These are phyloP conservation scores for Saprolegnia diclina DNA, from an alignment of 352 stramenopile species.

Conservation along the genomic window DNA sequence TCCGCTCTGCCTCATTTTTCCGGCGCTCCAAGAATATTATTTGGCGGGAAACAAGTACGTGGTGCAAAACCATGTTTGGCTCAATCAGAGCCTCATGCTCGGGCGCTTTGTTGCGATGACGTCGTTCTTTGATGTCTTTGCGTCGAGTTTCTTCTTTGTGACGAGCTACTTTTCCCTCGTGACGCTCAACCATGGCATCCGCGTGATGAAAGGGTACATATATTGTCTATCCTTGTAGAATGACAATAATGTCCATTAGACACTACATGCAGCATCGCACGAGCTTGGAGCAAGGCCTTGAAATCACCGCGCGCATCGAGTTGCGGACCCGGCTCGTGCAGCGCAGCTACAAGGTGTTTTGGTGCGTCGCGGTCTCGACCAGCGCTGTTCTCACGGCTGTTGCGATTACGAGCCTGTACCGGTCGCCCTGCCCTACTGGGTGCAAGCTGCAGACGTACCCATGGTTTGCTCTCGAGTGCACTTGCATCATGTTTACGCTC, in stretches of 20 bases:
- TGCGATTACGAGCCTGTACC: background rate
- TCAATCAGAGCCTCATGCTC: constrained; percentile 18
- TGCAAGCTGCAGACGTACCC: constrained; percentile 23
- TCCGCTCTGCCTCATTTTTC: constrained; percentile 1
- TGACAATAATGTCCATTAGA: background rate
- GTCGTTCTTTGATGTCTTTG: background rate
- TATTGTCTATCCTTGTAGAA: background rate
- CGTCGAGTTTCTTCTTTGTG: background rate
- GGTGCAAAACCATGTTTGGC: background rate
- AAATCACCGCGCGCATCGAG: background rate
- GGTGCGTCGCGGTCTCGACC: background rate
- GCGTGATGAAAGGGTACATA: background rate
- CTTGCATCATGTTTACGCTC: constrained; percentile 15
- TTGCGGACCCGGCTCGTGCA: background rate
- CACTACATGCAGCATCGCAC: background rate
- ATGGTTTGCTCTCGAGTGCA: constrained; percentile 15
- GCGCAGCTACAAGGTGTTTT: background rate
- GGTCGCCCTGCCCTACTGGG: background rate
- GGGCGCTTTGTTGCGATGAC: constrained; percentile 12
- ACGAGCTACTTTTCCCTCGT: constrained; percentile 10
- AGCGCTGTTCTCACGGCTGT: background rate
- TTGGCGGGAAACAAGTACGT: background rate
- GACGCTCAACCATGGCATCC: background rate
- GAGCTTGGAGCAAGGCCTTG: background rate
- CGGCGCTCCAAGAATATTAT: constrained; percentile 9